Conservation (phyloP, 2,329 filamentous ascomycete species). For the Tolypocladium endophyticum region DNA sequence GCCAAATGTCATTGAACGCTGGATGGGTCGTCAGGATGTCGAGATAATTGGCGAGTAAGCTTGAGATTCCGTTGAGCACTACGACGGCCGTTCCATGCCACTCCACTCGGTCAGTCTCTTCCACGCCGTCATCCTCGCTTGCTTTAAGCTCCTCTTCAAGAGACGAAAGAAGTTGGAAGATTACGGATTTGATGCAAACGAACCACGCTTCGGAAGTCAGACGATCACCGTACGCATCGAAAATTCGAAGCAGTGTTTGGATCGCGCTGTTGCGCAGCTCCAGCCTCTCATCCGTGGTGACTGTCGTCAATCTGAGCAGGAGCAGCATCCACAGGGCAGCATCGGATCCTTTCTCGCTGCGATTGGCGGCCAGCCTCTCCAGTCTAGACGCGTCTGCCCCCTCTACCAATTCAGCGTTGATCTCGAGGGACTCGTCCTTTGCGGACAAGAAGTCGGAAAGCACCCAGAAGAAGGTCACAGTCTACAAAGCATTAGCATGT, state of each 20-base stretch:
- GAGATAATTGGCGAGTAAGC: constrained; percentile 66
- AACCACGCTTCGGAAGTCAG: constrained; percentile 72
- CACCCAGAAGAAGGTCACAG: constrained; percentile 93
- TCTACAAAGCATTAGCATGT: constrained; percentile 32
- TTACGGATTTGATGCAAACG: constrained; percentile 67
- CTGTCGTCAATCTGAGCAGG: constrained; percentile 57
- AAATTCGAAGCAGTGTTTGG: constrained; percentile 82
- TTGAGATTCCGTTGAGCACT: constrained; percentile 62
- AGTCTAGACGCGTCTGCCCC: constrained; percentile 40
- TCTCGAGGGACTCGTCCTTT: constrained; percentile 45
- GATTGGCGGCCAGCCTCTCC: constrained; percentile 46
- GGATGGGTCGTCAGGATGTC: constrained; percentile 56
- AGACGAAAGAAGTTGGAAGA: constrained; percentile 66
- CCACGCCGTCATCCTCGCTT: constrained; percentile 24
- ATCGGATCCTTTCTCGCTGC: constrained; percentile 49
- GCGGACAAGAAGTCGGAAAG: constrained; percentile 75
- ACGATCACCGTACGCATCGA: constrained; percentile 81
- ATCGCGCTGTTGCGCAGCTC: constrained; percentile 81
- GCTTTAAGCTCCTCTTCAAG: constrained; percentile 48
- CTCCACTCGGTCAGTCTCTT: constrained; percentile 37
- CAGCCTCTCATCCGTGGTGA: constrained; percentile 60
- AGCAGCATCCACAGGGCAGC: constrained; percentile 72
- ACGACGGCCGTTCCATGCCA: constrained; percentile 70
- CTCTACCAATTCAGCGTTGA: constrained; percentile 45
- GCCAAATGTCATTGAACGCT: constrained; percentile 66